Base-by-base conservation (phyloP, 306 rosid species). In the Dryas octopetala region DNA sequence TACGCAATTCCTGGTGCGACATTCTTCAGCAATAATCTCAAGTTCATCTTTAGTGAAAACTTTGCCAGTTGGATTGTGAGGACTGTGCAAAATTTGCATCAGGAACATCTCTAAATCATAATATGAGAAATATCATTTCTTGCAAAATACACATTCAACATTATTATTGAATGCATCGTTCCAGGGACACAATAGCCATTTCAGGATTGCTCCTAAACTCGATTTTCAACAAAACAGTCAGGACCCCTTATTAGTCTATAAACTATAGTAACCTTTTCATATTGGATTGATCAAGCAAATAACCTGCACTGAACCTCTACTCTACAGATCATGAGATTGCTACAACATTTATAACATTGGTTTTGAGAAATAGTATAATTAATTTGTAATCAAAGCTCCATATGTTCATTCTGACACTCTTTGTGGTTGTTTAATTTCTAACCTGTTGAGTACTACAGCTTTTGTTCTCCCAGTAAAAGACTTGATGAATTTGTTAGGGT, bases 31-130 rank as follows among this genome's bases (percentile, higher is more conserved):
- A 77, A 93, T 89, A 72, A 75, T 59, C 82, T 88, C 96, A 47
- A 93, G 94, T 86, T 91, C 97, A n/a, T 77, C 89, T 80, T 71
- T 78, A 19, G 88, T 80, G 90, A 93, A 93, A 71, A 93, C 97
- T 83, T 91, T 93, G 53, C 98, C 97, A 2, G 98, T 93, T 45
- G 98, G 97, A 79, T 91, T 93, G 82, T 93, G 97, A 79, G 98
- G 98, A 71, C 98, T 91, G 89, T 64, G 43, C 60, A 86, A 75
- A 72, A 71, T 43, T 54, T 45, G 6, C 60, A 73, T 91, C 62
- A 88, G 87, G 41, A 32, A 78, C 61, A 82, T 50, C 40, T 54
- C 69, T 12, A 60, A 14, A 74, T 26, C 73, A 89, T n/a, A 62
- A 64, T 23, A 51, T 45, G 54, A 83, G 74, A 80, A 54, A 41